Percentiles rank a stretch among this genome's conserved stretches.
Evolutionary conservation across 495 filamentous ascomycete species (phyloP).

Genomic region (Astrothelium subdiscretum): DNA sequence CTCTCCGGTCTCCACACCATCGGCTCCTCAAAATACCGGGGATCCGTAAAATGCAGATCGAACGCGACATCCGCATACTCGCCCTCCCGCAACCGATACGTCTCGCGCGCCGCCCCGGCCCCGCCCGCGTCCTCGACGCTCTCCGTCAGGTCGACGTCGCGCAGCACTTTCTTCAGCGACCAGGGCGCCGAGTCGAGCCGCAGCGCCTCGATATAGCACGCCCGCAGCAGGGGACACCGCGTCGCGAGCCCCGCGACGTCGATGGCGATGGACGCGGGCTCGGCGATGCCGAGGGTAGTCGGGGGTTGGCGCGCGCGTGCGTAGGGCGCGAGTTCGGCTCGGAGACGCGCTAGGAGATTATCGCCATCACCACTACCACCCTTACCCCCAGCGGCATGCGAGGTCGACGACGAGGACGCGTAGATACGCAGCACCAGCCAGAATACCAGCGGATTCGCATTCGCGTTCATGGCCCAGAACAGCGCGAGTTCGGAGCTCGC

Average conservation of each 20-base stretch:
- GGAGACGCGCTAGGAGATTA: conserved; percentile 34
- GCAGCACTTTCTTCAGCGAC: conserved; percentile 32
- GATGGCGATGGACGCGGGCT: conserved; percentile 38
- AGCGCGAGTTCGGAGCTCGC: conserved; percentile 24
- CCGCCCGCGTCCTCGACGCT: conserved; percentile 26
- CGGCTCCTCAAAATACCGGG: conserved; percentile 37
- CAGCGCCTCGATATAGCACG: conserved; percentile 43
- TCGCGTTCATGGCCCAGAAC: conserved; percentile 43
- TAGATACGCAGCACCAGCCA: conserved; percentile 47
- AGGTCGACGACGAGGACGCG: conserved; percentile 22
- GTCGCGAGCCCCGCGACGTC: conserved; percentile 34
- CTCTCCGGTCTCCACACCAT: conserved; percentile 41
- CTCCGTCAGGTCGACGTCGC: conserved; percentile 36
- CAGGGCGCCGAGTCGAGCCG: conserved; percentile 41
- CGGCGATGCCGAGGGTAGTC: conserved; percentile 42
- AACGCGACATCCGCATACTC: conserved; percentile 39
- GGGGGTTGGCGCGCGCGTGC: conserved; percentile 34
- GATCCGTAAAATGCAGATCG: conserved; percentile 39
- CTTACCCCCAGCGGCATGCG: conserved; percentile 11
- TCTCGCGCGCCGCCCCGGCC: background rate
- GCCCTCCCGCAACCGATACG: conserved; percentile 38
- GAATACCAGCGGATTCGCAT: conserved; percentile 41
- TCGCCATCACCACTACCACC: background rate
- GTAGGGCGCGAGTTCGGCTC: conserved; percentile 40
- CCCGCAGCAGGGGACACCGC: conserved; percentile 41